Percentiles rank a stretch among this genome's conserved stretches.
phyloP scores from a whole-genome alignment of 2,329 filamentous ascomycete species.

The Nemania sp. region DNA sequence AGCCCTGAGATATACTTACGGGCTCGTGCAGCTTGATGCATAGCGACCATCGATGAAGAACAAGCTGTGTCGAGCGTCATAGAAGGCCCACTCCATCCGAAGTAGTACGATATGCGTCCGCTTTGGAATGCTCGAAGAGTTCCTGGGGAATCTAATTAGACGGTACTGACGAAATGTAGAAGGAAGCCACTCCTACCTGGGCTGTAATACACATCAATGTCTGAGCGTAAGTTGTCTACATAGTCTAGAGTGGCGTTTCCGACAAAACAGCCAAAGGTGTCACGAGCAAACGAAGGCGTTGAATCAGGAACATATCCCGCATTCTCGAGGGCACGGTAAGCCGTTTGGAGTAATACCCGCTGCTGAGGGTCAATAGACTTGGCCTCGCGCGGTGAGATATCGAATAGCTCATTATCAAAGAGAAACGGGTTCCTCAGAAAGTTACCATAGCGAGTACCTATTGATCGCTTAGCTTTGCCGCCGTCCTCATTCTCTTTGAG shows the following conservation, averaged over 20 bases:
- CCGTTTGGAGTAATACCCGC: conserved; percentile 34
- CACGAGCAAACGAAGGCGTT: conserved; percentile 32
- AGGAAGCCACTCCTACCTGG: conserved; percentile 16
- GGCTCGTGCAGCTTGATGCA: conserved; percentile 36
- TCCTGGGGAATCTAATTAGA: conserved; percentile 7
- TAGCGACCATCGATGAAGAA: conserved; percentile 35
- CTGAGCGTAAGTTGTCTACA: conserved; percentile 30
- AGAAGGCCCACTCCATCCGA: conserved; percentile 33
- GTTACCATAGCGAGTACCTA: conserved; percentile 24
- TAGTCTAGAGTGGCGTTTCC: conserved; percentile 37
- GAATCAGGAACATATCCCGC: conserved; percentile 29
- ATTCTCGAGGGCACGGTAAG: conserved; percentile 28
- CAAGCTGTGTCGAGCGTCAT: conserved; percentile 36
- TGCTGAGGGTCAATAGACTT: conserved; percentile 15
- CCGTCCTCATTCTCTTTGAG: conserved; percentile 30
- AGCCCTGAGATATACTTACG: no score
- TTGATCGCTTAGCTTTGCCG: conserved; percentile 20
- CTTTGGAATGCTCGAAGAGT: conserved; percentile 36
- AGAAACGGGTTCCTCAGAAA: conserved; percentile 36
- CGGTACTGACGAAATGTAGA: not conserved
- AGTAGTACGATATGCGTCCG: conserved; percentile 38
- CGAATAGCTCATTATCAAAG: conserved; percentile 39
- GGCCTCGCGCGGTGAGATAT: conserved; percentile 41
- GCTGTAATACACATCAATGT: conserved; percentile 37
- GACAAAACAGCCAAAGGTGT: conserved; percentile 33